phyloP scores from a whole-genome alignment of 306 rosid genomes.

The Betula pendula region DNA sequence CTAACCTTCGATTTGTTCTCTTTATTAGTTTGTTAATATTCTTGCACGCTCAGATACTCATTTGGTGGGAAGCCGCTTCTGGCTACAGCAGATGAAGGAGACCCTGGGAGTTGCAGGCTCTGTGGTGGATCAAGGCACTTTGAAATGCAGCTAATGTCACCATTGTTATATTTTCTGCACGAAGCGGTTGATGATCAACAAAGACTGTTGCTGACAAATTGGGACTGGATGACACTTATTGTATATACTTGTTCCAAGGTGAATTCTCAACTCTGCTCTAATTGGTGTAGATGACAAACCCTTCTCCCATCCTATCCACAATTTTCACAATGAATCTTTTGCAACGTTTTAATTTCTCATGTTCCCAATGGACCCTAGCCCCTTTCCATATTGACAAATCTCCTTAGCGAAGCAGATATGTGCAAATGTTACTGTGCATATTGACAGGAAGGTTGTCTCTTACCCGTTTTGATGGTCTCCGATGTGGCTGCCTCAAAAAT shows the following conservation, averaged over 20 bases:
- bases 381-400: not conserved
- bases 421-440: not conserved
- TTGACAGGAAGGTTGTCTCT: not conserved
- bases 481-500: not conserved
- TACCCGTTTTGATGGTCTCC: constrained; percentile 2
- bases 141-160: constrained; percentile 93
- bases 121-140: constrained; percentile 77
- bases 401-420: constrained; percentile 6
- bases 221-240: constrained; percentile 90
- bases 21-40: not conserved
- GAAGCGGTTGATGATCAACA: constrained; percentile 61
- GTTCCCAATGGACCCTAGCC: not conserved
- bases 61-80: constrained; percentile 74
- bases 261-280: constrained; percentile 25
- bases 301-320: constrained; percentile 5
- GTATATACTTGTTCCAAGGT: constrained; percentile 81
- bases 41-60: constrained; percentile 53
- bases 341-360: not conserved
- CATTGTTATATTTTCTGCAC: constrained; percentile 68
- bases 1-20: not conserved
- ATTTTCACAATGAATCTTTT: constrained; percentile 1
- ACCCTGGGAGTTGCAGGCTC: constrained; percentile 58
- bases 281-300: constrained; percentile 10
- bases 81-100: constrained; percentile 51
- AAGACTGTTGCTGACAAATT: constrained; percentile 51